These are phyloP conservation scores for Stropharia rugosoannulata DNA, from an alignment of 768 basidiomycete species.

Conservation along the genomic window DNA sequence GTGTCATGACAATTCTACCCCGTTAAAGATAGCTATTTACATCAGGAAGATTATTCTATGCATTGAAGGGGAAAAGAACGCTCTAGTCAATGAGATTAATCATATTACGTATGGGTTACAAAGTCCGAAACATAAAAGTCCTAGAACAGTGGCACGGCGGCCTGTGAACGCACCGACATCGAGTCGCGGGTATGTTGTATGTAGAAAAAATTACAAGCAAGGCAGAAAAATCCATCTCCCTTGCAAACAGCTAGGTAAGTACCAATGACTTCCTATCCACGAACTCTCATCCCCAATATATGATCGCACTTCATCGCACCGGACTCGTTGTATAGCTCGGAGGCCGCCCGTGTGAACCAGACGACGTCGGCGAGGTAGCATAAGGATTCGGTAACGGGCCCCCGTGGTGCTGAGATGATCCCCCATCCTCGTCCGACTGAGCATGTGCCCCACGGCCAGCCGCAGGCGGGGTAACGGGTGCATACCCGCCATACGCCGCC, in stretches of 20 bases:
- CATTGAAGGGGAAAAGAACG: not conserved
- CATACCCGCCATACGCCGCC: conserved; percentile 10
- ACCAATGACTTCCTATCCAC: no score
- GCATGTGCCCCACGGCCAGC: conserved; percentile 15
- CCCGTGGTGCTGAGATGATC: conserved; percentile 22
- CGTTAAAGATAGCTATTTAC: no score
- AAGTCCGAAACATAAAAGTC: not conserved
- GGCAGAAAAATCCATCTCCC: no score
- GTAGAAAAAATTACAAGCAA: no score
- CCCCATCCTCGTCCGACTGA: conserved; percentile 20
- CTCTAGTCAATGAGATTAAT: not conserved
- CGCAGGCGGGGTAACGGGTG: not conserved
- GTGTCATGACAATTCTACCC: no score
- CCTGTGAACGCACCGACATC: no score
- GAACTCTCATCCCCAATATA: no score
- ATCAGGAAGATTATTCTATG: not conserved
- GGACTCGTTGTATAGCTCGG: no score
- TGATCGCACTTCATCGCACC: no score
- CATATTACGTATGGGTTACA: not conserved
- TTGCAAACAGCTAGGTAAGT: no score
- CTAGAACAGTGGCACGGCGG: not conserved
- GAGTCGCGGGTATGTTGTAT: no score
- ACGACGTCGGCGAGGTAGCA: not conserved
- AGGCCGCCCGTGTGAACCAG: no score
- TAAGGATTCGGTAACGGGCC: conserved; percentile 13